These are phyloP conservation scores for Kodamaea hsintzibuensis DNA, from an alignment of 805 yeast species.

Conservation along the genomic window DNA sequence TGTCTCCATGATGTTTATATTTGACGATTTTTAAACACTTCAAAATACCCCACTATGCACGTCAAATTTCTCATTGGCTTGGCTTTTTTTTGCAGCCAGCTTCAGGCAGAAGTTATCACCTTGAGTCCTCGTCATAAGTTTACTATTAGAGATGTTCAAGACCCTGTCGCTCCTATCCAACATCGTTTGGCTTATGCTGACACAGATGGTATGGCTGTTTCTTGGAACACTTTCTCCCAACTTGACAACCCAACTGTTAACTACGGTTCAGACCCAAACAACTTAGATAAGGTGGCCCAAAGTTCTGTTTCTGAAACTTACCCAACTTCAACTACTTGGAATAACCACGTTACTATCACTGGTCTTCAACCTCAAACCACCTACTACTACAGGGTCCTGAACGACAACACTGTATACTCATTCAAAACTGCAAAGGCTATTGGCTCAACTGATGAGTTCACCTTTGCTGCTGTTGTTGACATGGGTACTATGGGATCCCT, in stretches of 20 bases:
- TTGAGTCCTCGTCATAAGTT: slow-evolving; percentile 6
- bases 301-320: slow-evolving; percentile 15
- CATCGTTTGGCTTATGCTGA: slow-evolving; percentile 16
- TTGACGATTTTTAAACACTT: background rate
- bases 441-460: slow-evolving; percentile 13
- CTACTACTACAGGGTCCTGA: slow-evolving; percentile 15
- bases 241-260: slow-evolving; percentile 13
- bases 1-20: no score
- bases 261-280: slow-evolving; percentile 11
- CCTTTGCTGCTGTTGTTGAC: slow-evolving; percentile 15
- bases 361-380: slow-evolving; percentile 15
- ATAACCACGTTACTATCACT: slow-evolving; percentile 14
- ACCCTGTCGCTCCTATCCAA: slow-evolving; percentile 7
- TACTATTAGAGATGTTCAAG: slow-evolving; percentile 1
- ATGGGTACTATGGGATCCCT: slow-evolving; percentile 17
- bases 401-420: slow-evolving; percentile 8
- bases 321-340: slow-evolving; percentile 15
- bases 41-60: background rate
- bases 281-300: slow-evolving; percentile 11
- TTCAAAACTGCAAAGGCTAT: slow-evolving; percentile 14
- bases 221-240: slow-evolving; percentile 15
- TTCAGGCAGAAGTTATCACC: slow-evolving; percentile 1
- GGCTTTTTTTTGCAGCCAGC: slow-evolving; percentile 5
- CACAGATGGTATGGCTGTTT: slow-evolving; percentile 13
- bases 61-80: background rate